phyloP scores from a whole-genome alignment of 169 alveolate species.

The Plasmodium fragile region DNA sequence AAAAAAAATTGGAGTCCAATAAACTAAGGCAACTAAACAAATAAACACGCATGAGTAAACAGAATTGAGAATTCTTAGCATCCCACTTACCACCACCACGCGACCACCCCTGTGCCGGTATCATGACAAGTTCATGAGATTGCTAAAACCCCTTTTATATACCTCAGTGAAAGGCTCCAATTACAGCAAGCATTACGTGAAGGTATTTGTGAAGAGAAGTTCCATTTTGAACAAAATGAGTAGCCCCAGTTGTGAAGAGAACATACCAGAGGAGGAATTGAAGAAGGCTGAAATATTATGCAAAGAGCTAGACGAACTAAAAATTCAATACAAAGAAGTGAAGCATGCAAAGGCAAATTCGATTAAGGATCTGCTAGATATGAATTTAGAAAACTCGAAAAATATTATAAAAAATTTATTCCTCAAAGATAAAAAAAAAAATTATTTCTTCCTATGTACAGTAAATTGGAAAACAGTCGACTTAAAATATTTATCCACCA shows the following conservation, averaged over 20 bases:
- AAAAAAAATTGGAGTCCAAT: not conserved
- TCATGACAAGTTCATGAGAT: constrained; percentile 5
- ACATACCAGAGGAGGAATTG: constrained; percentile 32
- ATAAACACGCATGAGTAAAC: not conserved
- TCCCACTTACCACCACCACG: not conserved
- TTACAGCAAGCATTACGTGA: not conserved
- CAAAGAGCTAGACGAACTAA: constrained; percentile 45
- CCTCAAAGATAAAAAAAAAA: constrained; percentile 80
- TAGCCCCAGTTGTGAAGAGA: constrained; percentile 16
- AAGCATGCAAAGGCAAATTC: constrained; percentile 65
- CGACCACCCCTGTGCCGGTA: not conserved
- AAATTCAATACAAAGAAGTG: constrained; percentile 68
- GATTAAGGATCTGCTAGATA: constrained; percentile 72
- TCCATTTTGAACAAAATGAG: constrained; percentile 25
- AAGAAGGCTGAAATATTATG: constrained; percentile 29
- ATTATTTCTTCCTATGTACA: constrained; percentile 77
- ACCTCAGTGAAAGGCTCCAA: not conserved
- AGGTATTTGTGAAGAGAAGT: not conserved
- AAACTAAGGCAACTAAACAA: not conserved
- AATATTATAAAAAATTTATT: constrained; percentile 76
- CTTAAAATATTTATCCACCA: constrained; percentile 79
- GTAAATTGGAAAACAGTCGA: constrained; percentile 77
- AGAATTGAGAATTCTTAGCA: not conserved
- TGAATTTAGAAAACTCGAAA: constrained; percentile 39
- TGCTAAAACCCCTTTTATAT: not conserved